Conservation (phyloP, 1,284 basidiomycete species). For the Athelia sp. region DNA sequence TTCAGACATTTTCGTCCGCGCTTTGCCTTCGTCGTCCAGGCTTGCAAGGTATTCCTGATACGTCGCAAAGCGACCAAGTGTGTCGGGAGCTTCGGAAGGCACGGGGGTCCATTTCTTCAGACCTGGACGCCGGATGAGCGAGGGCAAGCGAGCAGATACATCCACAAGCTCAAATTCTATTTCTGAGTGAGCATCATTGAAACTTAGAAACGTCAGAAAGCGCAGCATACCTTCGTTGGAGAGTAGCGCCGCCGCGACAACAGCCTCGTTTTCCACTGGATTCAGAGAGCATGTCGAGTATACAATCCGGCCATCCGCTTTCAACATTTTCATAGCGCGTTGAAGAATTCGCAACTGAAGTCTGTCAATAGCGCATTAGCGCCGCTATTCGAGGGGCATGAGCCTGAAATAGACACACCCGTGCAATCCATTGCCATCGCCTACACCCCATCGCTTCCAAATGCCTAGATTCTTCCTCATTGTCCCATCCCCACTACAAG, state of each 20-base stretch:
- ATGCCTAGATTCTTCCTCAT: conserved; percentile 93
- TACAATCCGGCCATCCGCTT: conserved; percentile 84
- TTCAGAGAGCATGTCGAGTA: conserved; percentile 99
- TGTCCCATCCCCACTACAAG: conserved; percentile 97
- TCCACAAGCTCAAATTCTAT: conserved; percentile 81
- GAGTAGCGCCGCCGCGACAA: conserved; percentile 82
- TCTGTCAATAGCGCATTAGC: conserved; percentile 34
- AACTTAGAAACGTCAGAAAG: not conserved
- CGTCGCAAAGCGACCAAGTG: conserved; percentile 36
- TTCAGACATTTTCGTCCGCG: conserved; percentile 54
- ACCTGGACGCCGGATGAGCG: conserved; percentile 73
- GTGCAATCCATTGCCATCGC: conserved; percentile 90
- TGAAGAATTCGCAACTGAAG: conserved; percentile 91
- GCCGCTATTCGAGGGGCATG: not conserved
- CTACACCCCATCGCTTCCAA: conserved; percentile 90
- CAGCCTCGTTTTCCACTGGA: conserved; percentile 97
- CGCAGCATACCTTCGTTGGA: conserved; percentile 53
- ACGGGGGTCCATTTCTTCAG: conserved; percentile 71
- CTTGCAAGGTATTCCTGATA: conserved; percentile 52
- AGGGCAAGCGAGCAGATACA: conserved; percentile 66
- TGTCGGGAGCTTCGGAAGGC: conserved; percentile 10
- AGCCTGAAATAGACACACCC: conserved; percentile 42
- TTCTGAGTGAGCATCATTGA: not conserved
- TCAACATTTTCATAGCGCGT: conserved; percentile 89
- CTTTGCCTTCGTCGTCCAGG: conserved; percentile 40